A percentile compares a stretch with the other conserved stretches of the same genome.
phyloP scores from a whole-genome alignment of 139 green algal species.

The Eudorina sp. region DNA sequence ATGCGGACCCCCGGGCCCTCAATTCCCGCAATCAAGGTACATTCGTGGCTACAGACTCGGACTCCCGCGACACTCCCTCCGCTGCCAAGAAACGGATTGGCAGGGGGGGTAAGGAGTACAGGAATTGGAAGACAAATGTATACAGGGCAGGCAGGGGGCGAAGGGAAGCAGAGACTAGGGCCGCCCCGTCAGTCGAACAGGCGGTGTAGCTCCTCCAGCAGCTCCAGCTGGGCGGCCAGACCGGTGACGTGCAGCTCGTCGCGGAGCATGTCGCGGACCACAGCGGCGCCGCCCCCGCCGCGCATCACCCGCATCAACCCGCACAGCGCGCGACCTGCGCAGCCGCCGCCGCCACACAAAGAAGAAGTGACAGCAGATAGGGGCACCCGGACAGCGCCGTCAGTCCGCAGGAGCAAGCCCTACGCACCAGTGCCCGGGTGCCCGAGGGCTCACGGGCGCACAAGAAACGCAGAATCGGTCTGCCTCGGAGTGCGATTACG shows the following conservation, averaged over 20 bases:
- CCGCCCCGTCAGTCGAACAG: slow-evolving; percentile 45
- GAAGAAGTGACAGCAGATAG: background rate
- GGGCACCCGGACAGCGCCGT: background rate
- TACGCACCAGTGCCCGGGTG: background rate
- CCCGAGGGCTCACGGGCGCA: background rate
- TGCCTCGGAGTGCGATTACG: background rate
- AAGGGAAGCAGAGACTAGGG: too few species aligned
- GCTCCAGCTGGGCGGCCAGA: slow-evolving; percentile 32
- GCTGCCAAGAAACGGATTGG: too few species aligned
- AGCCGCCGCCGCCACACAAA: background rate
- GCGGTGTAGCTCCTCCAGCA: slow-evolving; percentile 53
- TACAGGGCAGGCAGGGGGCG: too few species aligned
- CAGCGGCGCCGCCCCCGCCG: slow-evolving; percentile 20
- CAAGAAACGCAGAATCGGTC: background rate
- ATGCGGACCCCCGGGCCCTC: too few species aligned
- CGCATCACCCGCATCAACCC: slow-evolving; percentile 40
- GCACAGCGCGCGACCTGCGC: slow-evolving; percentile 30
- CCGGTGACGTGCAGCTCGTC: slow-evolving; percentile 27
- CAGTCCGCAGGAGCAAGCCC: background rate
- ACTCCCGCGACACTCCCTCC: too few species aligned
- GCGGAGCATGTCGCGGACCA: slow-evolving; percentile 39
- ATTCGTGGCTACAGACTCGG: too few species aligned
- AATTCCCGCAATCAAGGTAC: too few species aligned
- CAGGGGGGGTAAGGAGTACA: too few species aligned
- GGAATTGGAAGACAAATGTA: too few species aligned